Conservation (phyloP, 441 rosid species). For the Mallotus repandus region DNA sequence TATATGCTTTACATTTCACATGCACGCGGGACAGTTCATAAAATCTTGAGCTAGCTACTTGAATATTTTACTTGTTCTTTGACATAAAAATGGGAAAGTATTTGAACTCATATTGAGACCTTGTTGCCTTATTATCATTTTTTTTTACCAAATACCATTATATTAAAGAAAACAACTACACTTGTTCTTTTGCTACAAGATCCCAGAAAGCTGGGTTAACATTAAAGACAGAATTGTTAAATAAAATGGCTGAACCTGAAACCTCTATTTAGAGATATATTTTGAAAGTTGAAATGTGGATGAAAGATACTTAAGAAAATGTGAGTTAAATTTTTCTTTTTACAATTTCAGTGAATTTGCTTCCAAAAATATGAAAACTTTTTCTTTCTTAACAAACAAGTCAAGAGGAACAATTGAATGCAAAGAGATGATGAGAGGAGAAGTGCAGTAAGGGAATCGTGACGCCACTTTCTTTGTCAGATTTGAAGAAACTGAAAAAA, state of each 20-base stretch:
- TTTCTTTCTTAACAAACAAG: neutral
- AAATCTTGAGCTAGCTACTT: neutral
- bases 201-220: too few species aligned
- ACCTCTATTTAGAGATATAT: conserved; percentile 11
- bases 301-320: neutral
- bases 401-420: neutral
- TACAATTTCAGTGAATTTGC: neutral
- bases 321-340: neutral
- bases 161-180: too few species aligned
- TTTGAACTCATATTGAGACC: conserved; percentile 1
- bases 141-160: too few species aligned
- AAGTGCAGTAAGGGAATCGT: conserved; percentile 28
- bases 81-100: conserved; percentile 1
- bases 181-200: too few species aligned
- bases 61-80: neutral
- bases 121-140: neutral
- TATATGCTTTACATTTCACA: neutral
- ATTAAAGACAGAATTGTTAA: too few species aligned
- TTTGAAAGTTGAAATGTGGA: conserved; percentile 11
- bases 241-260: too few species aligned
- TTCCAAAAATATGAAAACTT: conserved; percentile 9
- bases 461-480: conserved; percentile 46
- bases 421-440: conserved; percentile 1
- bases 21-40: neutral
- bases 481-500: conserved; percentile 40